phyloP scores from a whole-genome alignment of 305 asterid species.

The Andrographis paniculata region DNA sequence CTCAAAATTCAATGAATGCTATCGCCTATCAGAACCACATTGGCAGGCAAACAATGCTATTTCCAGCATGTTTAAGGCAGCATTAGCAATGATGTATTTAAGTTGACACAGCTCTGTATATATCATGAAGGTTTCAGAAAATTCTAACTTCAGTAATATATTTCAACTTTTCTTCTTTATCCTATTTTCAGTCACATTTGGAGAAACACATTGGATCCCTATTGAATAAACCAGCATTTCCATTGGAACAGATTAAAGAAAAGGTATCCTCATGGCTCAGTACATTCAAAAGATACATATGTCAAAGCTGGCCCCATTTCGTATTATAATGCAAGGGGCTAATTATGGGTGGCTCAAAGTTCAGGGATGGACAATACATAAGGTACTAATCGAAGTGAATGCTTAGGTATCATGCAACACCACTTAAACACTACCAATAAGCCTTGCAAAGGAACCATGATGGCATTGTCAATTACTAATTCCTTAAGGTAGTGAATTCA shows the following conservation, averaged over 20 bases:
- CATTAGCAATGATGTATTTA: background rate
- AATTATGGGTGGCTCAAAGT: no score
- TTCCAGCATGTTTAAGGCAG: background rate
- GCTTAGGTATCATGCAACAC: constrained; percentile 1
- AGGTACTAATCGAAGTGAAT: background rate
- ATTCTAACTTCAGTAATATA: background rate
- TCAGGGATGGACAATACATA: constrained; percentile 3
- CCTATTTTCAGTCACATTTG: background rate
- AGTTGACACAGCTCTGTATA: background rate
- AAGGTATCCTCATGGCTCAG: background rate
- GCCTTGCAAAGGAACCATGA: background rate
- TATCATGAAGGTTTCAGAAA: background rate
- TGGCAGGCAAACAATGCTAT: background rate
- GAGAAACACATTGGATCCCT: background rate
- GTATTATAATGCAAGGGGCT: background rate
- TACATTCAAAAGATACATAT: constrained; percentile 1
- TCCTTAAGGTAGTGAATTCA: constrained; percentile 4
- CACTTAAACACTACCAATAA: background rate
- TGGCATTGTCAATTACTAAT: background rate
- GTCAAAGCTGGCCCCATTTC: no score
- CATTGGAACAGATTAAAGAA: background rate
- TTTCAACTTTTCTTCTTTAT: background rate
- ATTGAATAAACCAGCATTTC: constrained; percentile 6
- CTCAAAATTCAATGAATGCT: constrained; percentile 2
- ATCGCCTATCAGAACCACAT: background rate